phyloP scores from a whole-genome alignment of 306 rosid genomes.

The Fagus crenata region DNA sequence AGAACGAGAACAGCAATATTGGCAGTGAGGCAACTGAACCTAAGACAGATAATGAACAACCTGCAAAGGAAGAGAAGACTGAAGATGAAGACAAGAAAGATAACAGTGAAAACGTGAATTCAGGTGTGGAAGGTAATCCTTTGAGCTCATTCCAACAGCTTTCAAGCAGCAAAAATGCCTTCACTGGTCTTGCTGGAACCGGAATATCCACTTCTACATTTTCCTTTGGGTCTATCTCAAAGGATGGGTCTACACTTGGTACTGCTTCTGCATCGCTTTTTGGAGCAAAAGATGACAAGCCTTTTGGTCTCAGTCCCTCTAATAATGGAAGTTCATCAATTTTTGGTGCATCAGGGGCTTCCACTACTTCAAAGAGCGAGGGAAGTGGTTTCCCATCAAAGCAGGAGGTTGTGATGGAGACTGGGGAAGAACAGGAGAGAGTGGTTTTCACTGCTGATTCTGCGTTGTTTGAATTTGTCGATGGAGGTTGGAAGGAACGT shows the following conservation, averaged over 20 bases:
- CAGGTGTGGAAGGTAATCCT: conserved; percentile 52
- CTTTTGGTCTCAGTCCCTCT: conserved; percentile 67
- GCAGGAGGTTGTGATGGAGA: conserved; percentile 86
- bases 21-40: conserved; percentile 31
- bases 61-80: conserved; percentile 30
- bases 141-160: conserved; percentile 83
- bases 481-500: conserved; percentile 92
- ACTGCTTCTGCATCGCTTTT: conserved; percentile 50
- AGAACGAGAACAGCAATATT: conserved; percentile 25
- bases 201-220: conserved; percentile 75
- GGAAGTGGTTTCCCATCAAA: conserved; percentile 50
- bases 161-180: conserved; percentile 91
- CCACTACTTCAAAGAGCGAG: conserved; percentile 60
- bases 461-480: conserved; percentile 64
- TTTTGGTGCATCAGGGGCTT: conserved; percentile 53
- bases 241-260: conserved; percentile 47
- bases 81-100: conserved; percentile 48
- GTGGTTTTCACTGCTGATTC: conserved; percentile 75
- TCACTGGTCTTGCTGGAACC: conserved; percentile 90
- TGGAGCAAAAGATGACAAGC: conserved; percentile 47
- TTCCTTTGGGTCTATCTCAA: conserved; percentile 73
- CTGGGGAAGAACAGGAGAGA: conserved; percentile 90
- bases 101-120: conserved; percentile 45
- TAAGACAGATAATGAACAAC: conserved; percentile 32
- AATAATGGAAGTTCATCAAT: conserved; percentile 66